Evolutionary conservation across 257 asterid species (phyloP).

Genomic region (Rauvolfia tetraphylla): DNA sequence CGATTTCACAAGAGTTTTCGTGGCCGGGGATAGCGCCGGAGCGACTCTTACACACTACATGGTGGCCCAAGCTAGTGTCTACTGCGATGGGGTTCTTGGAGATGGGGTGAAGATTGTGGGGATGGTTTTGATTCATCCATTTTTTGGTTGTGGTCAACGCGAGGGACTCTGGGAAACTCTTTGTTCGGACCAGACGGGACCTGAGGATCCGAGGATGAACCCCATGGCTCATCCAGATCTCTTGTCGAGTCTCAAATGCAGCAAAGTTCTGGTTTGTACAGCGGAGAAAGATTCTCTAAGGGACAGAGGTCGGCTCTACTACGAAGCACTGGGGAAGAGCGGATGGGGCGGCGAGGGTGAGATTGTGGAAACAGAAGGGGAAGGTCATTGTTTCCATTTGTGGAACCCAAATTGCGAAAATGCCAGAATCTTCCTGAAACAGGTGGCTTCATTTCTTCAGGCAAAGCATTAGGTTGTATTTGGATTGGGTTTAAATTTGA

Average conservation of each 20-base stretch:
- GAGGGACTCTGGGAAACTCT: slow-evolving; percentile 16
- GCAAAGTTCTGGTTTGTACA: slow-evolving; percentile 36
- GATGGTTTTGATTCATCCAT: slow-evolving; percentile 59
- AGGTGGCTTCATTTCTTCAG: slow-evolving; percentile 11
- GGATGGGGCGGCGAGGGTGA: slow-evolving; percentile 46
- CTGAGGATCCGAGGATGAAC: slow-evolving; percentile 31
- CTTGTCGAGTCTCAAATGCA: slow-evolving; percentile 31
- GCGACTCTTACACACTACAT: slow-evolving; percentile 53
- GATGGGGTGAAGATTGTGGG: slow-evolving; percentile 32
- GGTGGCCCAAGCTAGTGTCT: slow-evolving; percentile 25
- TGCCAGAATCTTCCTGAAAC: slow-evolving; percentile 31
- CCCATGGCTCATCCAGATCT: slow-evolving; percentile 38
- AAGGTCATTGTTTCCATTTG: slow-evolving; percentile 42
- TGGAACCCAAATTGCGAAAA: slow-evolving; percentile 14
- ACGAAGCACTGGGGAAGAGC: slow-evolving; percentile 32
- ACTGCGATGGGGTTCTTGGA: not conserved
- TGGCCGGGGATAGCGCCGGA: slow-evolving; percentile 87
- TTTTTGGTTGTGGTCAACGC: slow-evolving; percentile 35
- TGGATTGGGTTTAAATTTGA: no score
- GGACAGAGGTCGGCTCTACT: slow-evolving; percentile 33
- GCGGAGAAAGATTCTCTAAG: slow-evolving; percentile 45
- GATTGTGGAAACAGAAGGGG: slow-evolving; percentile 38
- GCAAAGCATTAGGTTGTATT: no score
- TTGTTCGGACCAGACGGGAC: slow-evolving; percentile 32
- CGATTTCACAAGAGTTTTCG: slow-evolving; percentile 45